Conservation (phyloP, 371 early-diverging fungal species). For the Mucor ambiguus region DNA sequence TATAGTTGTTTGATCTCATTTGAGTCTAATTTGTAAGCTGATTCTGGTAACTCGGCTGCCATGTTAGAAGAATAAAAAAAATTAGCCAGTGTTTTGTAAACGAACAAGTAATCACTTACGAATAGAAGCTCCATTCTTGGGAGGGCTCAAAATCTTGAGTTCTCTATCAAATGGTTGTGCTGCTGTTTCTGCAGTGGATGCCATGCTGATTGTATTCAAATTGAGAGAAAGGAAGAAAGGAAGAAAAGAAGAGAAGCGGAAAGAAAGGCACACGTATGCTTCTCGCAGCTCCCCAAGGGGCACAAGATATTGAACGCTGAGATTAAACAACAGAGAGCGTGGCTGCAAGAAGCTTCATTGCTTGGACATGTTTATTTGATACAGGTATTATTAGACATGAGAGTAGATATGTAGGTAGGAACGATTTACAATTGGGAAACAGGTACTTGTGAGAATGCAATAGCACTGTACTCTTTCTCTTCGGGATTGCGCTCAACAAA, state of each 20-base stretch:
- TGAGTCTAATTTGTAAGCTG: constrained; percentile 42
- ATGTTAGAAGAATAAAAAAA: neutral
- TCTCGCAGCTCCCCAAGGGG: neutral
- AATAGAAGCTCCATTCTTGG: constrained; percentile 31
- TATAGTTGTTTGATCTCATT: constrained; percentile 45
- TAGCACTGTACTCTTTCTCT: constrained; percentile 66
- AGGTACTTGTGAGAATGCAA: constrained; percentile 48
- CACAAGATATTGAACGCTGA: neutral
- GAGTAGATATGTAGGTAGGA: neutral
- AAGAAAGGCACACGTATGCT: constrained; percentile 9
- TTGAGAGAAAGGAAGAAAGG: neutral
- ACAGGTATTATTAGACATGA: neutral
- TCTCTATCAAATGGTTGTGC: constrained; percentile 27
- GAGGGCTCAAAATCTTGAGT: constrained; percentile 37
- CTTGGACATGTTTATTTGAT: neutral
- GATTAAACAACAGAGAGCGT: neutral
- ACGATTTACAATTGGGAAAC: neutral
- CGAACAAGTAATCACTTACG: constrained; percentile 20
- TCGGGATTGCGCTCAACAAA: constrained; percentile 78
- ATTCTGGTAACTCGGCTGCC: constrained; percentile 46
- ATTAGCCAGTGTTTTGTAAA: neutral
- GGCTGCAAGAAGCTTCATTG: neutral
- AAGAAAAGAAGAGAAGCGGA: neutral
- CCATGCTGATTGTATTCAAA: constrained; percentile 5
- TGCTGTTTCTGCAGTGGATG: neutral